Base-by-base conservation (phyloP, 2,329 filamentous ascomycete species). In the Neonectria punicea region DNA sequence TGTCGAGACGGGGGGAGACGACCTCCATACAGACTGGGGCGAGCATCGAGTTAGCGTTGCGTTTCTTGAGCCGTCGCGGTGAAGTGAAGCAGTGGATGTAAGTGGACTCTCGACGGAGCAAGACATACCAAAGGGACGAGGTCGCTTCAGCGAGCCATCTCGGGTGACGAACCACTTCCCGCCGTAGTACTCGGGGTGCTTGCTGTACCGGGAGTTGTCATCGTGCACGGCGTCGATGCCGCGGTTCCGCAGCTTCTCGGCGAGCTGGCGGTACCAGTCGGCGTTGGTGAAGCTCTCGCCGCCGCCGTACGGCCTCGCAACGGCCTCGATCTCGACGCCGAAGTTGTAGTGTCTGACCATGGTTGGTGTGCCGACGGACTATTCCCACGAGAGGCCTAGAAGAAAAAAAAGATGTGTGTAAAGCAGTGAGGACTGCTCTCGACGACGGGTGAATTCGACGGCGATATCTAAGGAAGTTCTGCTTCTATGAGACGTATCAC, bases 111-210 rank as follows among this genome's bases (percentile, higher is more conserved):
- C 18, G 20, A 25, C 16, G 22, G 28, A 53, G 5, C 11, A 44
- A n/a, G 14, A 73, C 76, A 39, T 73, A 80, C 78, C 78, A 55
- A 74, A 74, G 10, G 79, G 79, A 34, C 73, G 71, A 57, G 76
- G 76, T n/a, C 79, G 71, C 66, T 80, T 79, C 47, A 81, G 67
- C 22, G 79, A 81, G 6, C 79, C 79, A 63, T 81, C 79, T 32
- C 78, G 74, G 11, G 79, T 81, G 60, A 81, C 78, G 64, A 80
- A 81, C 79, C 79, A 81, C 68, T 81, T 81, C 16, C 78, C 78
- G 61, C 78, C 78, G 50, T 81, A 81, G 68, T 81, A 80, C 67
- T 81, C 79, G 2, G 79, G 79, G 32, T 80, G 79, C 63, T 81
- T 81, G 74, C 76, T 79, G 68, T 80, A 80, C 49, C 71, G 73